phyloP scores from a whole-genome alignment of 169 alveolate genomes.

The Cryptosporidium baileyi region DNA sequence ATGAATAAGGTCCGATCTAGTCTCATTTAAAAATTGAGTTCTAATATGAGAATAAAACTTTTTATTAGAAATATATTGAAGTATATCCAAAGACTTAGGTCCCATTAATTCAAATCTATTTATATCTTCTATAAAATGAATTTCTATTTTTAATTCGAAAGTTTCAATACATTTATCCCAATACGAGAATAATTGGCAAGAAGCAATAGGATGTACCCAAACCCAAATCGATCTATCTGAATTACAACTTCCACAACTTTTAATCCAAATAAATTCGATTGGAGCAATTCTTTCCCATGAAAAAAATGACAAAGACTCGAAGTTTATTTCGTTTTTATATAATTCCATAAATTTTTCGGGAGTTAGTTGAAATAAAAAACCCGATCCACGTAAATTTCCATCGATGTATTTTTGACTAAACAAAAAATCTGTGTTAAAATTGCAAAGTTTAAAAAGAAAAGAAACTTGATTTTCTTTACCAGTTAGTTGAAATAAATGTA shows the following conservation, averaged over 20 bases:
- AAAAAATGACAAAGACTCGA: neutral
- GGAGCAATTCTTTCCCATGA: slow-evolving; percentile 62
- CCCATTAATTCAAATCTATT: slow-evolving; percentile 50
- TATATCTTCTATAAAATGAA: slow-evolving; percentile 26
- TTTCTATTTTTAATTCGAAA: neutral
- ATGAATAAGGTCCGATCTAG: slow-evolving; percentile 1
- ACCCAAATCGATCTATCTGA: slow-evolving; percentile 33
- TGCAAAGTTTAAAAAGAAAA: slow-evolving; percentile 17
- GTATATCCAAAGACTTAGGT: slow-evolving; percentile 7
- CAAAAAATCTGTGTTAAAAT: slow-evolving; percentile 6
- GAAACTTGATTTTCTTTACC: slow-evolving; percentile 1
- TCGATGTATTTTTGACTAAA: neutral
- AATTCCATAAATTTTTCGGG: neutral
- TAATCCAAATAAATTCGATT: slow-evolving; percentile 47
- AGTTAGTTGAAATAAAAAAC: slow-evolving; percentile 10
- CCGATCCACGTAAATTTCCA: slow-evolving; percentile 45
- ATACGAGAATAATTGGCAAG: slow-evolving; percentile 25
- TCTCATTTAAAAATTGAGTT: neutral
- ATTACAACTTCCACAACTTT: slow-evolving; percentile 17
- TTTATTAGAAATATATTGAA: neutral
- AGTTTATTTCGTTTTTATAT: neutral
- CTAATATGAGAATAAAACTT: neutral
- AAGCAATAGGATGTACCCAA: slow-evolving; percentile 65
- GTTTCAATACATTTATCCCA: slow-evolving; percentile 25
- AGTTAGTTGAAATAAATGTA: slow-evolving; percentile 35